Percentiles rank a stretch among this genome's conserved stretches.
Conservation (phyloP, 129 eudicot species). For the Lactuca sativa region DNA sequence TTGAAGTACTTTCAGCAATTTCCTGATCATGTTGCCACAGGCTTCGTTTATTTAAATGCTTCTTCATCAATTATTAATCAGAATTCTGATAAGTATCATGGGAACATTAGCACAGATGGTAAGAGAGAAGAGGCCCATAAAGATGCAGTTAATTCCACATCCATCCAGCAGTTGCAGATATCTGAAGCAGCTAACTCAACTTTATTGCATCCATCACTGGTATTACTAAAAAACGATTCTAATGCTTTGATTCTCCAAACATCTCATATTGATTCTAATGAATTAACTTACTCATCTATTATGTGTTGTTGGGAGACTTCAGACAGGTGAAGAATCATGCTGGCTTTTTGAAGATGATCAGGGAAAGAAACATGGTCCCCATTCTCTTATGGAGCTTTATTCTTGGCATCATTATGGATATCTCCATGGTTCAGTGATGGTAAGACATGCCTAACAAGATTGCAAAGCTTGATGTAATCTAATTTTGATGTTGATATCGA, state of each 20-base stretch:
- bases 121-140: conserved; percentile 13
- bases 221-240: conserved; percentile 17
- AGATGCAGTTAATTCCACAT: conserved; percentile 22
- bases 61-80: conserved; percentile 23
- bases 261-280: background rate
- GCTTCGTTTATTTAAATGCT: conserved; percentile 57
- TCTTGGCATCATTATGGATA: conserved; percentile 88
- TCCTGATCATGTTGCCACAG: conserved; percentile 90
- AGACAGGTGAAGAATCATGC: conserved; percentile 68
- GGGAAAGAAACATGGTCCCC: conserved; percentile 83
- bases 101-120: background rate
- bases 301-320: conserved; percentile 28
- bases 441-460: conserved; percentile 36
- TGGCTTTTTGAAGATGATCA: conserved; percentile 80
- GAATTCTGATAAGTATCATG: conserved; percentile 13
- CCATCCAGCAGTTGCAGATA: conserved; percentile 33
- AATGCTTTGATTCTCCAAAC: background rate
- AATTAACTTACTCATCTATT: conserved; percentile 17
- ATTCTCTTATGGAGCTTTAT: conserved; percentile 79
- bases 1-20: conserved; percentile 71
- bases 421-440: conserved; percentile 65
- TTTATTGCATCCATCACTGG: conserved; percentile 41
- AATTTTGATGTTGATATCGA: conserved; percentile 7
- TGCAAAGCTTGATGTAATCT: conserved; percentile 1
- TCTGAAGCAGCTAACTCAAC: conserved; percentile 28